Percentiles rank a stretch among this genome's conserved stretches.
Evolutionary conservation across 108 stramenopile genomes (phyloP).

Genomic region (Cyclotella sp.): DNA sequence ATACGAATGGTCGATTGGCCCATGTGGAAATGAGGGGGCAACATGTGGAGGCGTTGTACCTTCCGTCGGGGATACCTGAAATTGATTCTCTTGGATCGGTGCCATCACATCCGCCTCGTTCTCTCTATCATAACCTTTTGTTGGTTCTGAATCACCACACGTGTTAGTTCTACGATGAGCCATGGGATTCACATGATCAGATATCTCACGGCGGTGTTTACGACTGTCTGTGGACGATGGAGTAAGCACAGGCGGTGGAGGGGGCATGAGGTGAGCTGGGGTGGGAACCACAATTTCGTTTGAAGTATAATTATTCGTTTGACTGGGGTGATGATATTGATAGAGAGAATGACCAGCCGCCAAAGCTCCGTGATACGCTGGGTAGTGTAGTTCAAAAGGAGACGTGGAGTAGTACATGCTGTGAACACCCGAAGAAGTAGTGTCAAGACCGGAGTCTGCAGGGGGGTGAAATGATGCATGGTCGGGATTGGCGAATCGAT

Average conservation of each 20-base stretch:
- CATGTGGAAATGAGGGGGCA: background rate
- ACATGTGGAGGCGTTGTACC: background rate
- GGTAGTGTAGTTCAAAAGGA: background rate
- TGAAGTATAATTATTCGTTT: background rate
- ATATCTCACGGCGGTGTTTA: conserved; percentile 4
- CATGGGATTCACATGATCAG: background rate
- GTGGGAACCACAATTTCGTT: background rate
- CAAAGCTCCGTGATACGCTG: background rate
- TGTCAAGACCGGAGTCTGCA: too few species aligned
- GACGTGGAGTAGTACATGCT: background rate
- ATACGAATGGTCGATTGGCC: background rate
- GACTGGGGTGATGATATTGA: background rate
- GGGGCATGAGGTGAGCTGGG: background rate
- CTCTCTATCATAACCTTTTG: conserved; percentile 4
- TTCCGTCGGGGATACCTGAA: background rate
- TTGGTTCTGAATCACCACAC: background rate
- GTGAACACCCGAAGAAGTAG: background rate
- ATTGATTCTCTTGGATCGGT: conserved; percentile 5
- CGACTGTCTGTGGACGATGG: conserved; percentile 7
- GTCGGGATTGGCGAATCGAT: too few species aligned
- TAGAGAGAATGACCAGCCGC: background rate
- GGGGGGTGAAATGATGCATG: too few species aligned
- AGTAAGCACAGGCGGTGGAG: background rate
- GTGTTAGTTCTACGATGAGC: conserved; percentile 12
- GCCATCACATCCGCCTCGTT: conserved; percentile 1